These are phyloP conservation scores for Carex pumila DNA, from an alignment of 176 grass and related monocot genomes.

Conservation along the genomic window DNA sequence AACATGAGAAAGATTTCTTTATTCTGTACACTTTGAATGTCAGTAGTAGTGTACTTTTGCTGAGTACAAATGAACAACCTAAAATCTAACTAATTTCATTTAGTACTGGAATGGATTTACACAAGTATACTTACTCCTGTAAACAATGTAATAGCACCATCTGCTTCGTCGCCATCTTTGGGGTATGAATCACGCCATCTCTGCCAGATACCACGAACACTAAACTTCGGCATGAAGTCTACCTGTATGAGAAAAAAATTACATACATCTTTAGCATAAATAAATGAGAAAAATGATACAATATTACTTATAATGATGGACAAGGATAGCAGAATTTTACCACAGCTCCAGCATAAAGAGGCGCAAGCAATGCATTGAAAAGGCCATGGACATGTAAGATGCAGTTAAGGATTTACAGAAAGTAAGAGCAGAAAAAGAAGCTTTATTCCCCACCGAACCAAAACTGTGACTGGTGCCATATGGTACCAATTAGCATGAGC, in stretches of 20 bases:
- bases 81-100: background rate
- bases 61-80: background rate
- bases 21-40: background rate
- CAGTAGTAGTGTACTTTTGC: background rate
- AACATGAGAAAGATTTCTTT: background rate
- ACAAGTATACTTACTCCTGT: constrained; percentile 59
- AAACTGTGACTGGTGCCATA: background rate
- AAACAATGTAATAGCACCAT: constrained; percentile 82
- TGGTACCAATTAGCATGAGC: background rate
- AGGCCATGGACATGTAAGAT: constrained; percentile 93
- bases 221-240: constrained; percentile 95
- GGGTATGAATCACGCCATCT: constrained; percentile 90
- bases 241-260: constrained; percentile 44
- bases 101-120: background rate
- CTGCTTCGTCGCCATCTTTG: constrained; percentile 33
- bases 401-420: constrained; percentile 64
- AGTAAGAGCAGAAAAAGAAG: constrained; percentile 4
- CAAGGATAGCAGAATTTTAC: constrained; percentile 36
- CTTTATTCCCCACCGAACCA: background rate
- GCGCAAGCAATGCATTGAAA: constrained; percentile 91
- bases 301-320: constrained; percentile 1
- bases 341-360: constrained; percentile 89
- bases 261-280: constrained; percentile 20
- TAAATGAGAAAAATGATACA: background rate
- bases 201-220: constrained; percentile 87